Evolutionary conservation across 768 basidiomycete genomes (phyloP), one percentile per base, ranked within the genome.

Genomic region (Scleroderma citrinum): DNA sequence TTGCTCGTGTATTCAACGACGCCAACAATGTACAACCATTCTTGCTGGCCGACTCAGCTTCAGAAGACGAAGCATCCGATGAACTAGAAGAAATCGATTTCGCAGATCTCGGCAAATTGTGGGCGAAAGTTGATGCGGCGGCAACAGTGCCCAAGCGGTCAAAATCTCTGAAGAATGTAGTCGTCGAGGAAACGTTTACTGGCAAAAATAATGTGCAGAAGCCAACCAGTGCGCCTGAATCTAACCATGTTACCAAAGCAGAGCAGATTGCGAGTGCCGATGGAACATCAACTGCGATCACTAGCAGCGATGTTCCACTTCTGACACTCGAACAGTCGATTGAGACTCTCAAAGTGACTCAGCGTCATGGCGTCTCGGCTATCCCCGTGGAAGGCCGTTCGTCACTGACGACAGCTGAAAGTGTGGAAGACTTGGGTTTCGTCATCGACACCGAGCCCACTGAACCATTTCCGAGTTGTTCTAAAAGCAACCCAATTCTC

Each of bases 81-180:
- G 67, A 65, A 16, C 61, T 83, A 21, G 75, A 79, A 59, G 81
- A 81, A 57, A 71, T 88, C 13, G 82, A 90, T 57, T 89, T 87
- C 55, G 71, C 74, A 14, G 83, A 87, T 42, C 57, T 83, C 37
- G 77, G 65, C 2, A 71, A 68, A 50, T 46, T 87, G 2, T 63
- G 72, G 29, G 69, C 70, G 19, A 57, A 69, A 49, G 64, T 80
- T 13, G 74, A 75, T 20, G 60, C 55, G 0, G 46, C 56, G 13
- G 59, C 58, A 7, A 46, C 51, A 16, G 38, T 21, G n/a, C 34
- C 26, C 14, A 7, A 17, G 14, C 11, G 3, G 39, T 5, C 14
- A 16, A 3, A 6, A 10, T 21, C 3, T 13, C 46, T 31, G 44
- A 47, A 70, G 48, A 59, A 47, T 17, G 39, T 53, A 7, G 49